Percentiles rank a stretch among this genome's conserved stretches.
These are phyloP conservation scores for Cladorrhinum samala DNA, from an alignment of 495 filamentous ascomycete genomes.

Conservation along the genomic window DNA sequence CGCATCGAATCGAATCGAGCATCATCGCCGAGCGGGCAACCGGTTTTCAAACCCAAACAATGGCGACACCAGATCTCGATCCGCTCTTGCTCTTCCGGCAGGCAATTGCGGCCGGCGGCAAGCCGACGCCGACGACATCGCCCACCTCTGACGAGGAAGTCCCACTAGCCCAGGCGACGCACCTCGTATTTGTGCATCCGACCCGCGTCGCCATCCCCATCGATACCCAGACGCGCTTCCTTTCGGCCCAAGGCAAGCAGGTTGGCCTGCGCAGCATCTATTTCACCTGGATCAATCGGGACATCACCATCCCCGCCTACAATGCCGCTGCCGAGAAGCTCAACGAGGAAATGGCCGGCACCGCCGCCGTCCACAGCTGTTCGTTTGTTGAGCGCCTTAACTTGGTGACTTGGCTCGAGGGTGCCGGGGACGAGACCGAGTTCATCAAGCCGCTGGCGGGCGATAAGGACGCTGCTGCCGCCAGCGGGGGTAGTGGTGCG, in stretches of 20 bases:
- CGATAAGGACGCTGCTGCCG: too few species aligned
- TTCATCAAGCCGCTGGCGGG: constrained; percentile 79
- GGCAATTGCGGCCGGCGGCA: constrained; percentile 59
- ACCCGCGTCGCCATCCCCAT: constrained; percentile 63
- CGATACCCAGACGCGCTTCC: constrained; percentile 74
- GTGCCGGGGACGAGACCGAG: constrained; percentile 80
- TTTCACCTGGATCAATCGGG: constrained; percentile 89
- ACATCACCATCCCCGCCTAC: constrained; percentile 81
- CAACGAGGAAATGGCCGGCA: constrained; percentile 67
- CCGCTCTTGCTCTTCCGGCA: constrained; percentile 74
- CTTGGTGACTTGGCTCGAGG: constrained; percentile 85
- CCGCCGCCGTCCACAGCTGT: constrained; percentile 67
- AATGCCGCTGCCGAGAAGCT: constrained; percentile 73
- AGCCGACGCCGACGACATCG: constrained; percentile 63
- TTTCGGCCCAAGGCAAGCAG: constrained; percentile 53
- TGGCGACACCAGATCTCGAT: constrained; percentile 48
- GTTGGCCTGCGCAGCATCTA: constrained; percentile 91
- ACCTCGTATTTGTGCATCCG: constrained; percentile 69
- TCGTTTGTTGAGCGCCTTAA: constrained; percentile 87
- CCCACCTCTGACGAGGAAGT: constrained; percentile 43
- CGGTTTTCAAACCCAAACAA: constrained; percentile 11
- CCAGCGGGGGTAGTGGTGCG: too few species aligned
- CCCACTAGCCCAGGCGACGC: constrained; percentile 65
- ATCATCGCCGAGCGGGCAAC: background rate
- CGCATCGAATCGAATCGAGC: background rate